A percentile compares a stretch with the other conserved stretches of the same genome.
These are phyloP conservation scores for Amaranthus hypochondriacus DNA, from an alignment of 148 eudicot genomes.

Conservation along the genomic window DNA sequence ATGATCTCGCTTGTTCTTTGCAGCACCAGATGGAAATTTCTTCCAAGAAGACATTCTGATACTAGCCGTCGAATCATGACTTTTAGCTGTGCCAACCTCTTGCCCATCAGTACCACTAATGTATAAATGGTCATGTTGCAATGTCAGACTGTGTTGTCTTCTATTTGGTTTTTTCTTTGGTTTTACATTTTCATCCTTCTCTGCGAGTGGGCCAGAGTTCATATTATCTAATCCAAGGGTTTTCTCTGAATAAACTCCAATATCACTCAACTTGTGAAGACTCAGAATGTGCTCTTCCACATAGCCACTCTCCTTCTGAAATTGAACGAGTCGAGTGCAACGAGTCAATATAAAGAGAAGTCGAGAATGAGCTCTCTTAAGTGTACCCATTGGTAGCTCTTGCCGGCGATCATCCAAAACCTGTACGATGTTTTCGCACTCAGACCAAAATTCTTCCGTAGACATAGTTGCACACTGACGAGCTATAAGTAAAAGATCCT, in stretches of 20 bases:
- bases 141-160: constrained; percentile 38
- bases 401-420: constrained; percentile 89
- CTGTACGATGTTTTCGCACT: constrained; percentile 90
- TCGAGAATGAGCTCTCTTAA: constrained; percentile 82
- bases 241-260: constrained; percentile 79
- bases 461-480: constrained; percentile 89
- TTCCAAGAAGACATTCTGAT: constrained; percentile 96
- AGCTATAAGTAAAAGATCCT: constrained; percentile 75
- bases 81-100: constrained; percentile 72
- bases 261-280: constrained; percentile 84
- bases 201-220: constrained; percentile 19
- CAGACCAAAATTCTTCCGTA: constrained; percentile 73
- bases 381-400: constrained; percentile 76
- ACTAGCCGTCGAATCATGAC: constrained; percentile 64
- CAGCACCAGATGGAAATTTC: constrained; percentile 78
- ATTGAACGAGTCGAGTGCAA: constrained; percentile 89
- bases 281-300: constrained; percentile 65
- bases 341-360: constrained; percentile 91
- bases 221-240: constrained; percentile 25
- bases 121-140: constrained; percentile 32
- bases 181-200: constrained; percentile 39
- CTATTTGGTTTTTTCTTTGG: constrained; percentile 35
- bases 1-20: constrained; percentile 46
- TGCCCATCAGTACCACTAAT: constrained; percentile 33
- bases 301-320: constrained; percentile 85